Conservation (phyloP, 2,329 filamentous ascomycete genomes). For the Xylariaceae sp. region DNA sequence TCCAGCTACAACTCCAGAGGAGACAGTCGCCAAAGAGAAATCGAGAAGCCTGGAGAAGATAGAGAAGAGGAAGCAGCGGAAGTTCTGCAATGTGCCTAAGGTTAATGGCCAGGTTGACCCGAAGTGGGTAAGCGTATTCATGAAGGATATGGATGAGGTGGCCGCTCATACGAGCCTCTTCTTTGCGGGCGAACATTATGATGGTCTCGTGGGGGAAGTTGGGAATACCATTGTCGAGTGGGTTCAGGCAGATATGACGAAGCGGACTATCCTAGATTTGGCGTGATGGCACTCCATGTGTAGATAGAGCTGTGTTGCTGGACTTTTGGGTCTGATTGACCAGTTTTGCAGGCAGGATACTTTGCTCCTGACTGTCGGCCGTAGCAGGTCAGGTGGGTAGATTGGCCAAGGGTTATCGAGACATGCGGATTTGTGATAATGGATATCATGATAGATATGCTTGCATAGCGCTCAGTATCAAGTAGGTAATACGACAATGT, state of each 20-base stretch:
- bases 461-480: not conserved
- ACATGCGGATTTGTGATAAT: not conserved
- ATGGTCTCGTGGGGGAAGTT: conserved; percentile 70
- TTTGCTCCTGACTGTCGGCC: not conserved
- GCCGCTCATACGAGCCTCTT: conserved; percentile 81
- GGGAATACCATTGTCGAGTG: conserved; percentile 61
- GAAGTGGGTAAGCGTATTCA: conserved; percentile 73
- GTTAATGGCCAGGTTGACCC: conserved; percentile 54
- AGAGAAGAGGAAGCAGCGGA: conserved; percentile 52
- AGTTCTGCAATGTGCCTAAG: conserved; percentile 70
- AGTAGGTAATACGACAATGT: not conserved
- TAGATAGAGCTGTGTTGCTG: no score
- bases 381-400: not conserved
- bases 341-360: not conserved
- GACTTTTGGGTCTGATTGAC: not conserved
- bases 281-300: not conserved
- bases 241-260: conserved; percentile 58
- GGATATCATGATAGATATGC: not conserved
- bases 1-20: not conserved
- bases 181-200: conserved; percentile 66
- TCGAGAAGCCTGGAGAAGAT: conserved; percentile 3
- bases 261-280: conserved; percentile 36
- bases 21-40: not conserved
- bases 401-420: not conserved
- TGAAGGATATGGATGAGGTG: conserved; percentile 80